Evolutionary conservation across 1,284 basidiomycete genomes (phyloP).

Genomic region (Papiliotrema nemorosa): DNA sequence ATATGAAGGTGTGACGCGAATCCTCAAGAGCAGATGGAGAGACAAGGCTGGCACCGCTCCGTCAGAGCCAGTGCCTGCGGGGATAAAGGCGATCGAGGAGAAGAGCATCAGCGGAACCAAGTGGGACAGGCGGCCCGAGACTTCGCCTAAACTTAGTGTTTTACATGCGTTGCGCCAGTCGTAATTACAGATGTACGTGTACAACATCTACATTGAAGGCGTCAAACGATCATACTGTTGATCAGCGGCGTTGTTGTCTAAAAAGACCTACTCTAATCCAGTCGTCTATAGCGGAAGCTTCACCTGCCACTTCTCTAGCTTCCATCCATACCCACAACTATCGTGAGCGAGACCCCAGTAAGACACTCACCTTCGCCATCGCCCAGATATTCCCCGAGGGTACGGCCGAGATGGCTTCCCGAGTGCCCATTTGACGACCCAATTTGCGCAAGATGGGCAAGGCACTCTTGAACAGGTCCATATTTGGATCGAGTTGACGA

Average conservation of each 20-base stretch:
- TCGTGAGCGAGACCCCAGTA: neutral
- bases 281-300: slow-evolving; percentile 68
- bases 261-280: slow-evolving; percentile 42
- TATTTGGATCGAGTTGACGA: slow-evolving; percentile 80
- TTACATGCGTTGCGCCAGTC: slow-evolving; percentile 29
- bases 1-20: slow-evolving; percentile 78
- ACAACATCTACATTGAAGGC: slow-evolving; percentile 21
- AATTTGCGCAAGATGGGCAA: slow-evolving; percentile 84
- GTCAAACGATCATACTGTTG: slow-evolving; percentile 33
- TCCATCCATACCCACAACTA: slow-evolving; percentile 90
- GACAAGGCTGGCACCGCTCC: slow-evolving; percentile 1
- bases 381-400: slow-evolving; percentile 70
- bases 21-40: slow-evolving; percentile 68
- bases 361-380: slow-evolving; percentile 69
- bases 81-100: slow-evolving; percentile 53
- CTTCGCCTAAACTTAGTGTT: slow-evolving; percentile 23
- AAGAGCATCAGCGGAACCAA: slow-evolving; percentile 59
- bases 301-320: slow-evolving; percentile 75
- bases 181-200: too few relatives aligned
- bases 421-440: slow-evolving; percentile 78
- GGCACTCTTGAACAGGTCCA: slow-evolving; percentile 91
- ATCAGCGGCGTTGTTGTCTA: neutral
- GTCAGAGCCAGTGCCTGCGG: slow-evolving; percentile 1
- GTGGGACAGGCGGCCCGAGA: slow-evolving; percentile 51
- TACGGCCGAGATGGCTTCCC: slow-evolving; percentile 64